Base-by-base conservation (phyloP, 2,329 filamentous ascomycete species). In the Acrocalymma vagum region DNA sequence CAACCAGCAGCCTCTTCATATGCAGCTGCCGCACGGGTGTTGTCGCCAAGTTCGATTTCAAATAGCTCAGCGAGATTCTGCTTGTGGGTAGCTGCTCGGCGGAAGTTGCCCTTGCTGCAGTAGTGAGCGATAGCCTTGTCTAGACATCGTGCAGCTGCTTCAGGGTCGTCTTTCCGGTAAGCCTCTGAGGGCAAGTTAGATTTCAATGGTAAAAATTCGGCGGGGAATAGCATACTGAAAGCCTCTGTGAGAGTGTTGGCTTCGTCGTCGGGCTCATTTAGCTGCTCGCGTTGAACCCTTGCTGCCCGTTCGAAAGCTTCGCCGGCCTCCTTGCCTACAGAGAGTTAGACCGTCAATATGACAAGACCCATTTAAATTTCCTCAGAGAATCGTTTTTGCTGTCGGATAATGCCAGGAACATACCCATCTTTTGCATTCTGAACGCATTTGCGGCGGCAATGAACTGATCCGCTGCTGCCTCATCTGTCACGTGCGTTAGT, bases 231-330 rank as follows among this genome's bases (percentile, higher is more conserved):
- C 56, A 13, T 63, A 70, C 66, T 96, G 81, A 92, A 97, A 36
- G 94, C 94, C 70, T 97, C 92, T 62, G 87, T 83, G 47, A 91
- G 77, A 31, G 87, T 87, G 72, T 95, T 95, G 51, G 93, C 92
- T 31, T 91, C 90, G 67, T 97, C 94, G 67, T 95, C 90, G 27
- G 88, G 89, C 65, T 97, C 92, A 66, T 91, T 95, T 34, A 97
- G 81, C 60, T 92, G 86, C 54, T 85, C 80, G 33, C 77, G 82
- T 70, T 95, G 90, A 45, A 97, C 85, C 28, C 81, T 72, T n/a
- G 91, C 93, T 9, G 90, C 90, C 48, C 70, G 86, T 69, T 96
- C 90, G 55, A 96, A 95, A 9, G 90, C 86, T 62, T 87, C 81
- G 15, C 91, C 93, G 10, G 93, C 91, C 73, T 95, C 90, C 67